Percentiles rank a stretch among this genome's conserved stretches.
These are phyloP conservation scores for Chlamydomonas schloesseri DNA, from an alignment of 139 green algal species.

Conservation along the genomic window DNA sequence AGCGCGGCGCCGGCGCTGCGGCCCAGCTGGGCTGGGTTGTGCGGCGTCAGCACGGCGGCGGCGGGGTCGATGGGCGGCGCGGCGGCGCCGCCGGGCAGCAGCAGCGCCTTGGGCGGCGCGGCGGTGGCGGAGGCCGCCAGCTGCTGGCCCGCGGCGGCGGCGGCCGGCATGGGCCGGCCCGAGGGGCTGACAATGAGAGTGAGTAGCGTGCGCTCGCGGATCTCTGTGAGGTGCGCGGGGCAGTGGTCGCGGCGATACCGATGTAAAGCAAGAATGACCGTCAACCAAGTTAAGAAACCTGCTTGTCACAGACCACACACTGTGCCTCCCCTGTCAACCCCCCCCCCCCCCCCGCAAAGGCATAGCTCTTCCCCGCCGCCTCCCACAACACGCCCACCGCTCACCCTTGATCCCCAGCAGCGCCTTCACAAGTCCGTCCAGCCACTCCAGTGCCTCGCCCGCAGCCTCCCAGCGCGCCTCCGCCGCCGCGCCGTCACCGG, in stretches of 20 bases:
- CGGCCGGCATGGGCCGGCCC: background rate
- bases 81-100: slow-evolving; percentile 8
- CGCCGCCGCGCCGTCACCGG: background rate
- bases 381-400: background rate
- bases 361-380: too few species aligned
- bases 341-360: too few species aligned
- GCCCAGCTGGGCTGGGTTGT: background rate
- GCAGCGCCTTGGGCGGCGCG: background rate
- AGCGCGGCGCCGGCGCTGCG: background rate
- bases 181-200: slow-evolving; percentile 47
- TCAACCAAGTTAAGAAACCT: too few species aligned
- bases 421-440: slow-evolving; percentile 51
- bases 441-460: slow-evolving; percentile 57
- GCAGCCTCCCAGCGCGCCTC: slow-evolving; percentile 1
- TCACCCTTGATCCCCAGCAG: slow-evolving; percentile 31
- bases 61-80: background rate
- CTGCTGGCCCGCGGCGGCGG: background rate
- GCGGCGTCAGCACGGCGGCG: slow-evolving; percentile 4
- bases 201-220: slow-evolving; percentile 7
- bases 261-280: too few species aligned
- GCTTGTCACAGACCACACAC: too few species aligned
- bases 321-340: too few species aligned
- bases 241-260: too few species aligned
- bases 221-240: background rate
- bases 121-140: background rate